phyloP scores from a whole-genome alignment of 441 rosid species.

The Melastoma candidum region DNA sequence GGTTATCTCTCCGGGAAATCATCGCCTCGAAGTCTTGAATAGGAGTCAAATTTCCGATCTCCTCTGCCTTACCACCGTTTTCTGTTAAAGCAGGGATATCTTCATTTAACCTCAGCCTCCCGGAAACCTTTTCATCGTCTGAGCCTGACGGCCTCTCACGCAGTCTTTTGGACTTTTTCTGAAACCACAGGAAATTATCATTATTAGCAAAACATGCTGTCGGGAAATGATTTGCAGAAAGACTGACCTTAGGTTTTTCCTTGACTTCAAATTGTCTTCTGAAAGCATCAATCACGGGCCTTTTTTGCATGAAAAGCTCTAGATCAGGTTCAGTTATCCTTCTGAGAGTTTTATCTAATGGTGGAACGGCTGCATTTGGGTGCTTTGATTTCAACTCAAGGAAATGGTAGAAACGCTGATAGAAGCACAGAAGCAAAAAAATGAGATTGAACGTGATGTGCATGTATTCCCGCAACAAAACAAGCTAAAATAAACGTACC shows the following conservation, averaged over 20 bases:
- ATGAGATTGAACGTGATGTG: slow-evolving; percentile 1
- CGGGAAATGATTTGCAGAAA: background rate
- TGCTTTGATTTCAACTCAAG: slow-evolving; percentile 74
- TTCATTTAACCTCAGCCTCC: slow-evolving; percentile 19
- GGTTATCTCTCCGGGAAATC: slow-evolving; percentile 70
- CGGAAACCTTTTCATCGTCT: slow-evolving; percentile 33
- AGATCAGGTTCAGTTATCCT: slow-evolving; percentile 61
- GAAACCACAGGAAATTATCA: slow-evolving; percentile 33
- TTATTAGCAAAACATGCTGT: background rate
- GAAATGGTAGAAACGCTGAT: slow-evolving; percentile 68
- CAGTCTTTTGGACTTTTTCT: slow-evolving; percentile 42
- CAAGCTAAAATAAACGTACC: too few species aligned
- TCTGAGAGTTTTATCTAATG: slow-evolving; percentile 64
- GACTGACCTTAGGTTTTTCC: slow-evolving; percentile 70
- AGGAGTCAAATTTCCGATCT: slow-evolving; percentile 50
- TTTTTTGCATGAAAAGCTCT: slow-evolving; percentile 41
- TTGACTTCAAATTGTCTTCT: slow-evolving; percentile 55
- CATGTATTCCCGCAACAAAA: too few species aligned
- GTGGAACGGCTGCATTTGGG: slow-evolving; percentile 69
- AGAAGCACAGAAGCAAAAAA: slow-evolving; percentile 1
- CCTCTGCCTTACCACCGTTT: slow-evolving; percentile 22
- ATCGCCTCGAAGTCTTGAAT: slow-evolving; percentile 77
- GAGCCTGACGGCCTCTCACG: slow-evolving; percentile 64
- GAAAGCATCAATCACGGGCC: slow-evolving; percentile 37
- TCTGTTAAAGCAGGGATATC: slow-evolving; percentile 19